phyloP scores from a whole-genome alignment of 306 rosid genomes.

The Gynostemma pentaphyllum region DNA sequence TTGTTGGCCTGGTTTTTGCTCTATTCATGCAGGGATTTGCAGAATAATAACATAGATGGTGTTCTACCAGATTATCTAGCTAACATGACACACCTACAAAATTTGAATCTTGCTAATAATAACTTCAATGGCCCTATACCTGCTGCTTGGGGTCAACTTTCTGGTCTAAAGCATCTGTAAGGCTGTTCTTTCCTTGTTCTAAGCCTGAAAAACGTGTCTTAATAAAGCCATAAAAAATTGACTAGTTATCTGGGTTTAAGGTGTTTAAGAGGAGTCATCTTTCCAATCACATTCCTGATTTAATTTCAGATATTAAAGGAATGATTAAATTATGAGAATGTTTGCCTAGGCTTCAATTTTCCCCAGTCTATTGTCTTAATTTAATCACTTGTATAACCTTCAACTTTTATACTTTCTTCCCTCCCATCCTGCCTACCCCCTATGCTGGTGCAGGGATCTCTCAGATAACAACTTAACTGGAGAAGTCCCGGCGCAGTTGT shows the following conservation, averaged over 20 bases:
- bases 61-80: slow-evolving; percentile 63
- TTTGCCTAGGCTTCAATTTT: not conserved
- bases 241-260: slow-evolving; percentile 23
- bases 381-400: not conserved
- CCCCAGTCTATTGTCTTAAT: slow-evolving; percentile 7
- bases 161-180: slow-evolving; percentile 67
- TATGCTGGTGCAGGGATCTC: slow-evolving; percentile 56
- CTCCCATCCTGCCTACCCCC: slow-evolving; percentile 1
- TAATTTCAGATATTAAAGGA: slow-evolving; percentile 28
- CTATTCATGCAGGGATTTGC: slow-evolving; percentile 56
- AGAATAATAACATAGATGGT: slow-evolving; percentile 59
- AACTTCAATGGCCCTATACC: slow-evolving; percentile 61
- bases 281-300: slow-evolving; percentile 35
- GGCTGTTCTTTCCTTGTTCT: slow-evolving; percentile 23
- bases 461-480: slow-evolving; percentile 64
- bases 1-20: not conserved
- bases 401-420: slow-evolving; percentile 12
- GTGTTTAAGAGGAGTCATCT: slow-evolving; percentile 30
- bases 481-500: slow-evolving; percentile 59
- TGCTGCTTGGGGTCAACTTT: slow-evolving; percentile 49
- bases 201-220: not conserved
- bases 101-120: slow-evolving; percentile 68
- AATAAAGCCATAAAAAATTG: not conserved
- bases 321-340: slow-evolving; percentile 26
- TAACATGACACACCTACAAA: slow-evolving; percentile 53